Evolutionary conservation across 202 grass and related monocot species (phyloP).

Genomic region (Panicum hallii): DNA sequence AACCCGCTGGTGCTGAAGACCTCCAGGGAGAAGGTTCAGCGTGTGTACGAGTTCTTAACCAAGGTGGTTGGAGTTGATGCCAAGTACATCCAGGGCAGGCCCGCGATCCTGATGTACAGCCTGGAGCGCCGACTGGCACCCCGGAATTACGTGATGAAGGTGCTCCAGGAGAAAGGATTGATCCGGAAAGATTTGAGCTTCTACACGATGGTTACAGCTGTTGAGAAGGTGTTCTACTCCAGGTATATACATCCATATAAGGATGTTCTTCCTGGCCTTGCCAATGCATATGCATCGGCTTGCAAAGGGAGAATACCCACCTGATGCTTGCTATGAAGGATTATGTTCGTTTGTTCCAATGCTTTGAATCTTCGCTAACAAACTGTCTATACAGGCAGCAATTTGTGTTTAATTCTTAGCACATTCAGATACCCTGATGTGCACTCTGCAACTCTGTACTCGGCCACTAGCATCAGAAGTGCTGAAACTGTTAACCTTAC

Average conservation of each 20-base stretch:
- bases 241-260: constrained; percentile 52
- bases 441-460: constrained; percentile 2
- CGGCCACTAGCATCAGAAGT: constrained; percentile 17
- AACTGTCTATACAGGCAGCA: constrained; percentile 6
- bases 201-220: neutral
- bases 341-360: constrained; percentile 8
- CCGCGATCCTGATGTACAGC: constrained; percentile 33
- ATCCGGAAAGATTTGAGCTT: neutral
- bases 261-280: constrained; percentile 53
- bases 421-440: constrained; percentile 4
- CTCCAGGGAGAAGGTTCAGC: constrained; percentile 37
- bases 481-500: neutral
- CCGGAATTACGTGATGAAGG: constrained; percentile 49
- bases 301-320: constrained; percentile 36
- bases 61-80: constrained; percentile 23
- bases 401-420: constrained; percentile 19
- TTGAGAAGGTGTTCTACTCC: constrained; percentile 1
- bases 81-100: constrained; percentile 13
- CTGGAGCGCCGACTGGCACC: constrained; percentile 48
- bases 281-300: constrained; percentile 39
- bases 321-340: constrained; percentile 10
- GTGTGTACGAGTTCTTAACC: constrained; percentile 44
- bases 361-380: neutral
- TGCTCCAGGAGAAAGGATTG: constrained; percentile 46
- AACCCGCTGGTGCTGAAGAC: constrained; percentile 31